Base-by-base conservation (phyloP, 441 rosid genomes). In the Bocquillonia castaneifolia region DNA sequence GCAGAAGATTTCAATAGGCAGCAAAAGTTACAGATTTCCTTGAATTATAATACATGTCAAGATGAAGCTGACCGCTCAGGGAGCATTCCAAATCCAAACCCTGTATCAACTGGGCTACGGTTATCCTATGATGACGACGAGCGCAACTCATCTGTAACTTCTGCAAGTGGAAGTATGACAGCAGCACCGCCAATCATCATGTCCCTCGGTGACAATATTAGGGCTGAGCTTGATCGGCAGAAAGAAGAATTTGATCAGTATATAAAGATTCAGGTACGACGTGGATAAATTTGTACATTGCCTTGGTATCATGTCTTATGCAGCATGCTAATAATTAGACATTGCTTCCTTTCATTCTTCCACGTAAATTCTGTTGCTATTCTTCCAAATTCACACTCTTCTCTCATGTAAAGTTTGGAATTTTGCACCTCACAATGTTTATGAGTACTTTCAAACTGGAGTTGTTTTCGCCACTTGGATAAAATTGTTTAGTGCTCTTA, bases 101-200 rank as follows among this genome's bases (percentile, higher is more conserved):
- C 82, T 20, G 91, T 91, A 22, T 91, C 95, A 53, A 91, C 97
- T 53, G 95, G 97, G 48, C 70, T 91, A 74, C 82, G 88, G 72
- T 80, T 91, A 14, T 90, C 96, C 0, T 86, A 86, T 73, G 92
- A 88, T 61, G 91, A 87, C 54, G 93, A 90, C 77, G 88, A 84
- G 45, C 90, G 72, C 37, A 88, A 87, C 73, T 91, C 97, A 20
- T 84, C 91, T 69, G 84, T 86, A 45, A 85, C 94, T 72, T 83
- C 86, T 63, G 93, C 88, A 15, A 87, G 88, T 71, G 91, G 94
- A 66, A 84, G 85, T 71, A 77, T 85, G 86, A 69, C 77, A 23
- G 76, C 82, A 31, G 70, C 85, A 5, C 85, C 83, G 34, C 83
- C 88, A 26, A 67, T 82, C 45, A 66, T 87, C 63, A 73, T 87